Evolutionary conservation across 352 stramenopile genomes (phyloP).

Genomic region (Phytopythium sindhum): DNA sequence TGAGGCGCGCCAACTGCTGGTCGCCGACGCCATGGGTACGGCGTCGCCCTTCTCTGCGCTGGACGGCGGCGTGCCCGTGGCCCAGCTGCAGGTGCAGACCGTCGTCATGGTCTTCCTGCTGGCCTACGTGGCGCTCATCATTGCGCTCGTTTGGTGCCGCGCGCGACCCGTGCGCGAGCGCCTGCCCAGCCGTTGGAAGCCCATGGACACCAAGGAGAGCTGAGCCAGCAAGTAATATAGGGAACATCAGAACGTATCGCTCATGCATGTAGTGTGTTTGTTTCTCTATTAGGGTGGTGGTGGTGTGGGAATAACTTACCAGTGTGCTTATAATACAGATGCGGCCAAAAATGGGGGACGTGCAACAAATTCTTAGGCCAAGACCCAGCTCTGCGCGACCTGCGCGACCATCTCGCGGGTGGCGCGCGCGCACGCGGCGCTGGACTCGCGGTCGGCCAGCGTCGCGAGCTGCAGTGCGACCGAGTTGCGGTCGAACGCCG

Average conservation of each 20-base stretch:
- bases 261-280: background rate
- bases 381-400: conserved; percentile 58
- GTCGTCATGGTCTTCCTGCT: conserved; percentile 69
- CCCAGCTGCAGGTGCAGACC: conserved; percentile 41
- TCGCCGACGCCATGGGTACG: conserved; percentile 34
- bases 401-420: conserved; percentile 49
- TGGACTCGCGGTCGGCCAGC: conserved; percentile 24
- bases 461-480: conserved; percentile 45
- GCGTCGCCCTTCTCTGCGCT: conserved; percentile 17
- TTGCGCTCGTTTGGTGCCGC: conserved; percentile 77
- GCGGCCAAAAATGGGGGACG: background rate
- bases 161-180: conserved; percentile 62
- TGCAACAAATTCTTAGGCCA: conserved; percentile 22
- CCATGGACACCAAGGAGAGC: conserved; percentile 69
- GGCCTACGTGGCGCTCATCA: conserved; percentile 62
- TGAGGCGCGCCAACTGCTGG: conserved; percentile 55
- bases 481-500: conserved; percentile 58
- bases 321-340: background rate
- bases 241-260: background rate
- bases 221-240: conserved; percentile 10
- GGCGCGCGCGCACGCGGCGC: conserved; percentile 30
- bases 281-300: conserved; percentile 1
- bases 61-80: conserved; percentile 19
- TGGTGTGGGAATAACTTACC: conserved; percentile 9
- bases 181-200: conserved; percentile 77